A percentile compares a stretch with the other conserved stretches of the same genome.
phyloP scores from a whole-genome alignment of 1,139 yeast genomes.

The Nakaseomyces glabratus region DNA sequence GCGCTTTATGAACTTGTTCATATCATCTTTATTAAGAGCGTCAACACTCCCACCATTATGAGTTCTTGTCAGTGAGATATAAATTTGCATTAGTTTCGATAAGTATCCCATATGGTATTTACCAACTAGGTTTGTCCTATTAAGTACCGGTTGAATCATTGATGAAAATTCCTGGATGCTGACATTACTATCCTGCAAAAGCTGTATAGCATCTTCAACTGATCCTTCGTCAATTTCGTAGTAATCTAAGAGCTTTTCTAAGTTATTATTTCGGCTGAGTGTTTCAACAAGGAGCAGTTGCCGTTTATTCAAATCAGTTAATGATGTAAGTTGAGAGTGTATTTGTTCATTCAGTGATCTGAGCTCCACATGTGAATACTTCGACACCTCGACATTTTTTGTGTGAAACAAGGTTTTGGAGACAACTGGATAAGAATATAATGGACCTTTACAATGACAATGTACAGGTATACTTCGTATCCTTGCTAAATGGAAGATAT shows the following conservation, averaged over 20 bases:
- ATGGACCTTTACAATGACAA: too few relatives aligned
- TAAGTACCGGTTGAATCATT: conserved; percentile 2
- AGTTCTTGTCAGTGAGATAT: not conserved
- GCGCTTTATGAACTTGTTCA: conserved; percentile 18
- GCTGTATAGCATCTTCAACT: not conserved
- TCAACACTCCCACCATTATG: not conserved
- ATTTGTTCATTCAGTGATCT: too few relatives aligned
- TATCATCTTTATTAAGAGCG: conserved; percentile 12
- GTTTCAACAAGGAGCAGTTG: not conserved
- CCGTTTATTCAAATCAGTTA: conserved; percentile 3
- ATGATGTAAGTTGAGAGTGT: too few relatives aligned
- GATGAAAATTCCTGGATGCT: conserved; percentile 3
- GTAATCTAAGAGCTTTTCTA: not conserved
- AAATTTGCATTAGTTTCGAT: not conserved
- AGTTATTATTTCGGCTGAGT: not conserved
- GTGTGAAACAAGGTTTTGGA: too few relatives aligned
- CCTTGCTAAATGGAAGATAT: too few relatives aligned
- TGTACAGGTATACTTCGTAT: too few relatives aligned
- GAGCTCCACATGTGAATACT: too few relatives aligned
- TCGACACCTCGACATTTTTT: too few relatives aligned
- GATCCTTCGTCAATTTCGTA: not conserved
- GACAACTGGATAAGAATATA: too few relatives aligned
- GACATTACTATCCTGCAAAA: not conserved
- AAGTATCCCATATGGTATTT: not conserved
- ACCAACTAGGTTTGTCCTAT: not conserved